Evolutionary conservation across 352 stramenopile genomes (phyloP).

Genomic region (Globisporangium carolinianum): DNA sequence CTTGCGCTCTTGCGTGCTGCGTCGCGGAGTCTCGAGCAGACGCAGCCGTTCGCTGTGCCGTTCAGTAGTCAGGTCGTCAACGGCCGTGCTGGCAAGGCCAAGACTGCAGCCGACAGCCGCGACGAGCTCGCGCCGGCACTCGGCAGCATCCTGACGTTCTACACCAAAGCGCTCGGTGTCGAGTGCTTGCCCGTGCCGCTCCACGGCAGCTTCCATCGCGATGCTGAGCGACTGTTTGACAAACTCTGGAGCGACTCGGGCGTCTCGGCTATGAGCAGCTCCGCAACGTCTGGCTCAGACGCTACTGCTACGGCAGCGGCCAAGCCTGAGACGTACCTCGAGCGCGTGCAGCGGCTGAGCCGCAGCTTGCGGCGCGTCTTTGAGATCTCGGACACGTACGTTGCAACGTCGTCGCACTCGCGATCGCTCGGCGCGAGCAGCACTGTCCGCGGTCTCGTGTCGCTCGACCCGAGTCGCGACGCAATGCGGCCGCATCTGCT

Average conservation of each 20-base stretch:
- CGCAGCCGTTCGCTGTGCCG: conserved; percentile 53
- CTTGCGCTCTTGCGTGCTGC: conserved; percentile 51
- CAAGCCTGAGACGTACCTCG: conserved; percentile 22
- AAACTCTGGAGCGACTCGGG: conserved; percentile 63
- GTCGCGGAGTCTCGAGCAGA: conserved; percentile 60
- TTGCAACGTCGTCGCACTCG: conserved; percentile 65
- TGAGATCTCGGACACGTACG: conserved; percentile 83
- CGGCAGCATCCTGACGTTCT: conserved; percentile 69
- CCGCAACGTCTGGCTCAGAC: not conserved
- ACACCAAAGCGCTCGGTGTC: conserved; percentile 73
- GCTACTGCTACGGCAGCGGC: not conserved
- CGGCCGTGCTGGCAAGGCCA: conserved; percentile 9
- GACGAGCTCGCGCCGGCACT: conserved; percentile 54
- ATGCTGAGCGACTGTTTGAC: conserved; percentile 80
- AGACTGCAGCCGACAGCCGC: conserved; percentile 11
- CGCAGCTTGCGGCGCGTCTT: conserved; percentile 68
- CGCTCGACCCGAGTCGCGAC: conserved; percentile 58
- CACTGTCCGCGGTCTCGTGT: conserved; percentile 28
- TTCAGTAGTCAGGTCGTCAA: conserved; percentile 13
- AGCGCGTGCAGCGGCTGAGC: conserved; percentile 65
- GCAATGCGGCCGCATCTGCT: conserved; percentile 51
- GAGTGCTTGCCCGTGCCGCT: conserved; percentile 61
- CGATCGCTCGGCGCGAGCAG: conserved; percentile 21
- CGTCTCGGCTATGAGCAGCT: conserved; percentile 7
- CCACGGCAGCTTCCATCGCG: conserved; percentile 68